These are phyloP conservation scores for Evernia prunastri DNA, from an alignment of 495 filamentous ascomycete genomes.

Conservation along the genomic window DNA sequence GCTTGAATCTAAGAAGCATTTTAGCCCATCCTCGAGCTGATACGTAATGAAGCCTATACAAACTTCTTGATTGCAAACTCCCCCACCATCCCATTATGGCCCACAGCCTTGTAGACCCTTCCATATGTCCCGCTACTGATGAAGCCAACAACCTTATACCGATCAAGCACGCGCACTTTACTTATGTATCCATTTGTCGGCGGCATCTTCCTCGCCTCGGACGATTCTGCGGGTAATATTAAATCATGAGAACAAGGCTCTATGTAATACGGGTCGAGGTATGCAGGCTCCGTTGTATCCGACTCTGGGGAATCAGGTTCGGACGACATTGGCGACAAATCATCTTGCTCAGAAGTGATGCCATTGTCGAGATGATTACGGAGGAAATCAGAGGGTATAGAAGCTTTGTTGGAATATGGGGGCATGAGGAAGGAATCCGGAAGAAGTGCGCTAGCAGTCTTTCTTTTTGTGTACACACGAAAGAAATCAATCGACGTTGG, in stretches of 20 bases:
- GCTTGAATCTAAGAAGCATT: conserved; percentile 71
- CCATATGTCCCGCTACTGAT: conserved; percentile 99
- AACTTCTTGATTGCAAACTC: conserved; percentile 97
- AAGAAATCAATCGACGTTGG: conserved; percentile 12
- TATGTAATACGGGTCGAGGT: conserved; percentile 20
- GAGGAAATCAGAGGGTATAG: neutral
- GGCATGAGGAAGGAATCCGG: neutral
- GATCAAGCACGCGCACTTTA: conserved; percentile 82
- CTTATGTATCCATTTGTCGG: conserved; percentile 57
- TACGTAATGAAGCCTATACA: conserved; percentile 12
- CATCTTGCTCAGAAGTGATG: neutral
- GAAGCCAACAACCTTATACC: conserved; percentile 94
- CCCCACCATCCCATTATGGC: conserved; percentile 63
- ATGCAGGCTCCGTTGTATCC: neutral
- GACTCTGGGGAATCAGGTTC: neutral
- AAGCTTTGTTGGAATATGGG: neutral
- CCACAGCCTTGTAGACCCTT: conserved; percentile 89
- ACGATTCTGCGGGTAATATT: conserved; percentile 17
- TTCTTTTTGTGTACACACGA: neutral
- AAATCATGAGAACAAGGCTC: conserved; percentile 21
- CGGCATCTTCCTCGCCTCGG: conserved; percentile 38
- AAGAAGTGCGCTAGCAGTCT: neutral
- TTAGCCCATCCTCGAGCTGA: conserved; percentile 9
- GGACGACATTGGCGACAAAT: neutral
- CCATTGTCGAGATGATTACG: neutral